phyloP scores from a whole-genome alignment of 306 rosid genomes.

The Ormosia semicastrata region DNA sequence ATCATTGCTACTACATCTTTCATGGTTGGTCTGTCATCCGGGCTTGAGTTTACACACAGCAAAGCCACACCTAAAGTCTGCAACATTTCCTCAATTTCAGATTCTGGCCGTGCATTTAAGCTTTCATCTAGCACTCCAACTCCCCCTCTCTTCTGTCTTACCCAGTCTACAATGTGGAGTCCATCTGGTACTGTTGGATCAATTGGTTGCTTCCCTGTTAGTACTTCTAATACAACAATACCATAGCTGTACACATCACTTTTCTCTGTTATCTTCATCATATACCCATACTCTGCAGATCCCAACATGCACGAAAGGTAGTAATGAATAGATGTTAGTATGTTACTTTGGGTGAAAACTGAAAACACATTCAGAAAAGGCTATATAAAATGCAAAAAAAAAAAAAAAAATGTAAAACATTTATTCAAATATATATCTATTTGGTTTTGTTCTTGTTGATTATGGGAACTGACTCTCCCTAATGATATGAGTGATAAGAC shows the following conservation, averaged over 20 bases:
- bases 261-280: constrained; percentile 91
- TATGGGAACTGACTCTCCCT: not conserved
- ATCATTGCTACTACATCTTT: constrained; percentile 86
- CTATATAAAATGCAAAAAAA: not conserved
- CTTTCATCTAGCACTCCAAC: constrained; percentile 55
- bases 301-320: constrained; percentile 1
- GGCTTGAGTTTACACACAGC: constrained; percentile 68
- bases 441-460: not conserved
- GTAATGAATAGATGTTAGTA: not conserved
- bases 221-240: constrained; percentile 69
- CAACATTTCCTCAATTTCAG: constrained; percentile 65
- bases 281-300: constrained; percentile 75
- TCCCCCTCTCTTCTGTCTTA: constrained; percentile 53
- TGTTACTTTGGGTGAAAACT: not conserved
- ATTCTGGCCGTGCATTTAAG: constrained; percentile 55
- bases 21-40: constrained; percentile 82
- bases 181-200: constrained; percentile 92
- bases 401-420: not conserved
- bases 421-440: not conserved
- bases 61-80: constrained; percentile 85
- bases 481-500: not conserved
- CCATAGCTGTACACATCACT: constrained; percentile 93
- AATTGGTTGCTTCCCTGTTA: constrained; percentile 87
- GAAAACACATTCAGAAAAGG: not conserved
- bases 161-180: constrained; percentile 89